Base-by-base conservation (phyloP, 345 rosid species). In the Mallotus nudiflorus region DNA sequence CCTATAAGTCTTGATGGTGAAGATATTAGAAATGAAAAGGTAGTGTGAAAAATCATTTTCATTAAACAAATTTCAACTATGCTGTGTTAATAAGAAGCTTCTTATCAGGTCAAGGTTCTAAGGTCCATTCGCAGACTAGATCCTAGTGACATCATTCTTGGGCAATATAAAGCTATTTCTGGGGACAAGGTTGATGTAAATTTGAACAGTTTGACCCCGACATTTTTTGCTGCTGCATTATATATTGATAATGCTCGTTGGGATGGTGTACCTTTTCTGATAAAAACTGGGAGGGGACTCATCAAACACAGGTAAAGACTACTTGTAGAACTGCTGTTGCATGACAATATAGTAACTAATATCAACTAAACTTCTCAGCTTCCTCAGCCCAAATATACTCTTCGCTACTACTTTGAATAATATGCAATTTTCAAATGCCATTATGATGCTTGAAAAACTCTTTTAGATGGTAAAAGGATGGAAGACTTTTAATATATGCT, bases 1-100 rank as follows among this genome's bases (percentile, higher is more conserved):
- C 97, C 97, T 0, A 71, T 85, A 77, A 89, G 89, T 77, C 92
- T 91, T 15, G 75, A 91, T 72, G 95, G 92, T 53, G 95, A 89
- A 86, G 91, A 89, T 82, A 85, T 89, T 78, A 85, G 87, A 61
- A 89, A 89, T 55, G 94, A 91, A 73, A 89, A 91, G 91, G 91
- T 88, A 71, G 44, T 15, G n/a, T 54, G 24, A 65, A 46, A 59
- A 10, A 2, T 6, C 25, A 35, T 49, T 39, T 19, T 11, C 7
- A 13, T 54, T 6, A 39, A 46, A 22, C 28, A 24, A 27, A 25
- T 25, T 46, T 45, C 66, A 52, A n/a, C 50, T 29, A 11, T 24
- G 18, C 62, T 13, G 20, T 59, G 39, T 18, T 46, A 35, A 67
- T 40, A 28, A 62, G 60, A 54, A 60, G 25, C 58, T 68, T 50